Conservation (phyloP, 495 filamentous ascomycete species). For the Aspergillus bridgeri region DNA sequence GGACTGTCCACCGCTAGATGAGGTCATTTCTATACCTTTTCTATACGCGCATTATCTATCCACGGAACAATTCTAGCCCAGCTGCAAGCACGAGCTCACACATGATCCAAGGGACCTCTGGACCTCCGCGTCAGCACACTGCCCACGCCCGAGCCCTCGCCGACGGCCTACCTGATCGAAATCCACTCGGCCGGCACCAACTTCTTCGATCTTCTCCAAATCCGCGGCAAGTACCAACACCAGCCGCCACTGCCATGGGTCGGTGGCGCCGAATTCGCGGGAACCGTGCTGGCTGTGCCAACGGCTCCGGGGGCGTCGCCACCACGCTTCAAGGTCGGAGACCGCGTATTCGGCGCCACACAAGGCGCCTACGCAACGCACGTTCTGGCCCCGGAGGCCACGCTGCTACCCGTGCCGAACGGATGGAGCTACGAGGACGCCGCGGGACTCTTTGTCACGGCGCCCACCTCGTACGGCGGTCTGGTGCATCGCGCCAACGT, state of each 20-base stretch:
- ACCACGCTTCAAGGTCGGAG: constrained; percentile 66
- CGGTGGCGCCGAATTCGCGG: constrained; percentile 82
- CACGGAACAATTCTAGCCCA: background rate
- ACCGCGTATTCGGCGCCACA: constrained; percentile 79
- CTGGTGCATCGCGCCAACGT: constrained; percentile 74
- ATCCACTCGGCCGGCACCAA: constrained; percentile 88
- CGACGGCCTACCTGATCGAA: constrained; percentile 80
- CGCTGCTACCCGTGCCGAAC: constrained; percentile 67
- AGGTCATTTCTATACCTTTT: background rate
- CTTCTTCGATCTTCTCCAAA: constrained; percentile 94
- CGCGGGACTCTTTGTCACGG: constrained; percentile 86
- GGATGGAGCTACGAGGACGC: constrained; percentile 84
- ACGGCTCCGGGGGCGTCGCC: constrained; percentile 26
- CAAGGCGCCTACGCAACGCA: constrained; percentile 86
- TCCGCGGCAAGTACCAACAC: constrained; percentile 73
- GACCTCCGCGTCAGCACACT: constrained; percentile 74
- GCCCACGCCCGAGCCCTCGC: constrained; percentile 63
- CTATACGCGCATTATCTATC: background rate
- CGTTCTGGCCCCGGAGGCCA: constrained; percentile 60
- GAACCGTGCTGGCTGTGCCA: constrained; percentile 66
- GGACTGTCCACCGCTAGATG: too few relatives aligned
- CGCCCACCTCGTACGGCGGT: constrained; percentile 84
- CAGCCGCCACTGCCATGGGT: constrained; percentile 80
- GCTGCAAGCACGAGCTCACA: constrained; percentile 10
- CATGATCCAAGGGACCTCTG: constrained; percentile 57